These are phyloP conservation scores for Heritiera fomes DNA, from an alignment of 345 rosid species.

Conservation along the genomic window DNA sequence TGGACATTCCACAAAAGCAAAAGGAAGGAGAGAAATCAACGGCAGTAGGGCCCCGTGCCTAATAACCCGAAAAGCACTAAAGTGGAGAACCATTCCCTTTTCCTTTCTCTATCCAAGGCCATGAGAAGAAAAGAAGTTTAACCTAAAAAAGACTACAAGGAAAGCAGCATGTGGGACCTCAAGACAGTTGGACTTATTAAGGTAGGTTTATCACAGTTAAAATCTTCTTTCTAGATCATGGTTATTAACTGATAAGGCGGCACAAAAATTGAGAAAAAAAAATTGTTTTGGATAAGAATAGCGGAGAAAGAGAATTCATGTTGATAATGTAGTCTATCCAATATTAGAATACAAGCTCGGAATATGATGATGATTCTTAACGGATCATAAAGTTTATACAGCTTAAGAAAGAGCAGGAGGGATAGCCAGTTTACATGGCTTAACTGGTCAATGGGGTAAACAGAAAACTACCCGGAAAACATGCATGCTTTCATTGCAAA, in stretches of 20 bases:
- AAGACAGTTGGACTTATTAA: neutral
- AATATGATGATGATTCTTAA: too few relatives aligned
- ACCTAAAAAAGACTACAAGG: constrained; percentile 6
- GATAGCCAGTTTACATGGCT: neutral
- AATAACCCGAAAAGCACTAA: neutral
- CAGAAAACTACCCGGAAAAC: constrained; percentile 5
- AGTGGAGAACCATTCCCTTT: neutral
- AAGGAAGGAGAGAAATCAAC: constrained; percentile 16
- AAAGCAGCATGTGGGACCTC: neutral
- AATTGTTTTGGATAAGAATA: too few relatives aligned
- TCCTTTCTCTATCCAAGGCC: neutral
- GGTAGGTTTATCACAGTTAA: neutral
- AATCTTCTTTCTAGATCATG: neutral
- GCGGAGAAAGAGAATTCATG: too few relatives aligned
- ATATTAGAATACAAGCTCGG: too few relatives aligned
- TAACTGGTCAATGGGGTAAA: constrained; percentile 28
- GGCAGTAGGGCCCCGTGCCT: constrained; percentile 9
- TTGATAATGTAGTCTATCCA: too few relatives aligned
- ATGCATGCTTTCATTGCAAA: constrained; percentile 29
- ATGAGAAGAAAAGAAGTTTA: neutral
- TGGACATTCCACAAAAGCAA: neutral
- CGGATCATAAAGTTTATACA: neutral
- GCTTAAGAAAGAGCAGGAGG: neutral
- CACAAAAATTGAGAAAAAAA: too few relatives aligned
- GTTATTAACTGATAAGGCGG: neutral